These are phyloP conservation scores for Coprinopsis marcescibilis DNA, from an alignment of 768 basidiomycete genomes.

Conservation along the genomic window DNA sequence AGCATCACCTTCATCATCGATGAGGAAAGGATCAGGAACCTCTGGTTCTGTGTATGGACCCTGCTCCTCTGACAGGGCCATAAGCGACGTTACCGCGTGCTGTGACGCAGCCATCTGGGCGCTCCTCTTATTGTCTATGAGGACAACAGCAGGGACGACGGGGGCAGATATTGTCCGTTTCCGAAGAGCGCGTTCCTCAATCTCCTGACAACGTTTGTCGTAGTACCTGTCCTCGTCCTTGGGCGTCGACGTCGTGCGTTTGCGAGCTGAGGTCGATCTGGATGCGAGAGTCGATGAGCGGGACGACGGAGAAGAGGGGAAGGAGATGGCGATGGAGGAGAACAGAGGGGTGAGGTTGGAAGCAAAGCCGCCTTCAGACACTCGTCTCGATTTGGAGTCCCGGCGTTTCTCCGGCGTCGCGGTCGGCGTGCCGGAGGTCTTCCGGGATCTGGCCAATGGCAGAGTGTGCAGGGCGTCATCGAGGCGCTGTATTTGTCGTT, in stretches of 20 bases:
- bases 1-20: slow-evolving; percentile 48
- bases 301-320: neutral
- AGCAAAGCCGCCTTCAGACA: neutral
- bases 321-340: neutral
- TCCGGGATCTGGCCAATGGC: slow-evolving; percentile 25
- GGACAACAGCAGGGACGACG: neutral
- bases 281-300: too few relatives aligned
- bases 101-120: neutral
- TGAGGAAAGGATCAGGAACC: slow-evolving; percentile 55
- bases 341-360: neutral
- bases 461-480: slow-evolving; percentile 30
- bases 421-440: slow-evolving; percentile 1
- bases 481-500: slow-evolving; percentile 27
- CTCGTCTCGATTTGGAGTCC: slow-evolving; percentile 1
- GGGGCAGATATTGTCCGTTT: slow-evolving; percentile 1
- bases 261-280: neutral
- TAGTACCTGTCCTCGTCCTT: neutral
- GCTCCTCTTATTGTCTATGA: neutral
- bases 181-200: neutral
- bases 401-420: neutral
- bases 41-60: slow-evolving; percentile 36
- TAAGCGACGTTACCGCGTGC: neutral
- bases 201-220: slow-evolving; percentile 1
- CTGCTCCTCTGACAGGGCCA: neutral
- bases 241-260: slow-evolving; percentile 1